Percentiles rank a stretch among this genome's conserved stretches.
phyloP scores from a whole-genome alignment of 352 stramenopile genomes.

The Phytophthora idaei region DNA sequence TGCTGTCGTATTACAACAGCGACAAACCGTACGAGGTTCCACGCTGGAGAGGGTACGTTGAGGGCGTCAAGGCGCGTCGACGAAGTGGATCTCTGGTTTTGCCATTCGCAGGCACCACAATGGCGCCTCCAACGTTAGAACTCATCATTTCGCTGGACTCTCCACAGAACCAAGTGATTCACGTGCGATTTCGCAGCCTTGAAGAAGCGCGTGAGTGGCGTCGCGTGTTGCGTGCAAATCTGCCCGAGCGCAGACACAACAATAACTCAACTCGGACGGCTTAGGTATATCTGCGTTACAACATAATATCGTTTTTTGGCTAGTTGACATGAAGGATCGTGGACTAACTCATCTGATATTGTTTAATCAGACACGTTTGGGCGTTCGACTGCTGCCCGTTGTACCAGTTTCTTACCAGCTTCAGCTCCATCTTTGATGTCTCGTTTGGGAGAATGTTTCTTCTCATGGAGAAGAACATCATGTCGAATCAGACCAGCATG shows the following conservation, averaged over 20 bases:
- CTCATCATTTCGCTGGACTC: conserved; percentile 44
- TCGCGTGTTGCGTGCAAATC: conserved; percentile 32
- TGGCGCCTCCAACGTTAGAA: conserved; percentile 29
- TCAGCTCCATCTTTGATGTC: conserved; percentile 3
- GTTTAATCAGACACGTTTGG: background rate
- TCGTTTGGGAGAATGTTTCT: conserved; percentile 24
- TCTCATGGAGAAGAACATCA: conserved; percentile 37
- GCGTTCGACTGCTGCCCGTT: conserved; percentile 18
- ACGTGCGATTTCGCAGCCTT: conserved; percentile 25
- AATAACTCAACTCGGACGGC: conserved; percentile 21
- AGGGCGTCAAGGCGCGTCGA: conserved; percentile 42
- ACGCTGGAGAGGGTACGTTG: conserved; percentile 63
- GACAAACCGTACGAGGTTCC: conserved; percentile 82
- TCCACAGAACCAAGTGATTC: conserved; percentile 34
- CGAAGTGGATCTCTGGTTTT: conserved; percentile 22
- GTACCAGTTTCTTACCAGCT: conserved; percentile 22
- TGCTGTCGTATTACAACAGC: conserved; percentile 76
- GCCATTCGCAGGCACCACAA: conserved; percentile 13
- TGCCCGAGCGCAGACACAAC: conserved; percentile 11
- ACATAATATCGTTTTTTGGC: background rate
- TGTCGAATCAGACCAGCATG: conserved; percentile 31
- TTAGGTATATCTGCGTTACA: conserved; percentile 11
- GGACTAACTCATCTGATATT: background rate
- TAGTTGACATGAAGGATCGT: background rate
- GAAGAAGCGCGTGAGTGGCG: conserved; percentile 48